A percentile compares a stretch with the other conserved stretches of the same genome.
Conservation (phyloP, 805 yeast genomes). For the Metschnikowia kunwiensis region DNA sequence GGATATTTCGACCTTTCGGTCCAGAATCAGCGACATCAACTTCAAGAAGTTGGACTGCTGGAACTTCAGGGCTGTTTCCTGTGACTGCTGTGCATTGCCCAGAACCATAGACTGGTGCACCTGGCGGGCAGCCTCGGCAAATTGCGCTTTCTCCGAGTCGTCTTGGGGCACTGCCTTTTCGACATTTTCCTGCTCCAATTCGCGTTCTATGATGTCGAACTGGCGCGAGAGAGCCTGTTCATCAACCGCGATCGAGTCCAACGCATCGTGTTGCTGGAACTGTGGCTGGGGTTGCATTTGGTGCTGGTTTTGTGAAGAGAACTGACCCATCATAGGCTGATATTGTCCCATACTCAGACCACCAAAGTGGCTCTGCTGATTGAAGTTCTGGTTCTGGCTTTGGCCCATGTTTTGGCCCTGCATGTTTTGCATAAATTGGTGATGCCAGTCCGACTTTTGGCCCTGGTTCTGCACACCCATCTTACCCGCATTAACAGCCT, state of each 20-base stretch:
- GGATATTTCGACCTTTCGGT: conserved; percentile 33
- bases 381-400: background rate
- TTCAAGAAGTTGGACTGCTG: conserved; percentile 37
- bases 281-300: conserved; percentile 3
- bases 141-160: conserved; percentile 31
- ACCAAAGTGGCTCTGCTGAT: background rate
- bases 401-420: background rate
- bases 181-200: conserved; percentile 15
- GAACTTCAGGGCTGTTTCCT: conserved; percentile 31
- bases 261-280: conserved; percentile 7
- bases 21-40: conserved; percentile 38
- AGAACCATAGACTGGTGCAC: conserved; percentile 38
- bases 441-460: conserved; percentile 24
- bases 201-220: conserved; percentile 34
- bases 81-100: conserved; percentile 20
- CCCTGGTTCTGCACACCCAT: background rate
- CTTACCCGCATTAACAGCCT: background rate
- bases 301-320: background rate
- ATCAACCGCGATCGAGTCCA: conserved; percentile 20
- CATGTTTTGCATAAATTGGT: conserved; percentile 23
- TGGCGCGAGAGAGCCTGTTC: conserved; percentile 27
- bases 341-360: background rate
- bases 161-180: conserved; percentile 7
- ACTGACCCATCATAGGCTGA: conserved; percentile 5
- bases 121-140: conserved; percentile 39